Percentiles rank a stretch among this genome's conserved stretches.
Evolutionary conservation across 305 asterid genomes (phyloP).

Genomic region (Fraxinus velutina): DNA sequence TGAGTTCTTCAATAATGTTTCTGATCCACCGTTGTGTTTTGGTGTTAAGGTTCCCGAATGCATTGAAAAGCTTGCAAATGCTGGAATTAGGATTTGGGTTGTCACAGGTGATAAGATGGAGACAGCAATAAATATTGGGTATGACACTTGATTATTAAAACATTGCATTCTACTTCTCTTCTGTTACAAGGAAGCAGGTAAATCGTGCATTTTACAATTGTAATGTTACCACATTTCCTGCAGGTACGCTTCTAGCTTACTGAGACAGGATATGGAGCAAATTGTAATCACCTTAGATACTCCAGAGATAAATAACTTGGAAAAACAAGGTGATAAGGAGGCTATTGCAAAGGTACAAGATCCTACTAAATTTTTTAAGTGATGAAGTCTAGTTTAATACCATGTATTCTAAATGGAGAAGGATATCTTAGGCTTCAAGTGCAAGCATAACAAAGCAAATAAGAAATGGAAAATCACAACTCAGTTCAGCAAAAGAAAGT

Average conservation of each 20-base stretch:
- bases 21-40: slow-evolving; percentile 11
- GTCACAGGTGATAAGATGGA: slow-evolving; percentile 98
- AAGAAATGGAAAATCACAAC: slow-evolving; percentile 44
- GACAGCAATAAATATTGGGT: slow-evolving; percentile 94
- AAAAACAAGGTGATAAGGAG: slow-evolving; percentile 68
- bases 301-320: slow-evolving; percentile 51
- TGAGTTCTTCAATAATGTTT: background rate
- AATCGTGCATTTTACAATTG: background rate
- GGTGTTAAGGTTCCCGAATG: slow-evolving; percentile 80
- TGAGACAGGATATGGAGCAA: slow-evolving; percentile 79
- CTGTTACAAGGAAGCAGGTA: background rate
- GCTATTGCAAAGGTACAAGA: slow-evolving; percentile 58
- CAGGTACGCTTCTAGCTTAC: slow-evolving; percentile 88
- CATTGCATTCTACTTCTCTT: background rate
- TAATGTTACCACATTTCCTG: slow-evolving; percentile 18
- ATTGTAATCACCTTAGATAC: slow-evolving; percentile 76
- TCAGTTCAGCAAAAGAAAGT: slow-evolving; percentile 49
- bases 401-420: slow-evolving; percentile 20
- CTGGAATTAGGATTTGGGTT: slow-evolving; percentile 89
- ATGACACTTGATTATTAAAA: slow-evolving; percentile 7
- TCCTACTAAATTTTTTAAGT: slow-evolving; percentile 19
- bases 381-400: background rate
- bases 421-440: slow-evolving; percentile 55
- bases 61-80: slow-evolving; percentile 65
- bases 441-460: slow-evolving; percentile 65